phyloP scores from a whole-genome alignment of 1,284 basidiomycete species.

The Trametes versicolor region DNA sequence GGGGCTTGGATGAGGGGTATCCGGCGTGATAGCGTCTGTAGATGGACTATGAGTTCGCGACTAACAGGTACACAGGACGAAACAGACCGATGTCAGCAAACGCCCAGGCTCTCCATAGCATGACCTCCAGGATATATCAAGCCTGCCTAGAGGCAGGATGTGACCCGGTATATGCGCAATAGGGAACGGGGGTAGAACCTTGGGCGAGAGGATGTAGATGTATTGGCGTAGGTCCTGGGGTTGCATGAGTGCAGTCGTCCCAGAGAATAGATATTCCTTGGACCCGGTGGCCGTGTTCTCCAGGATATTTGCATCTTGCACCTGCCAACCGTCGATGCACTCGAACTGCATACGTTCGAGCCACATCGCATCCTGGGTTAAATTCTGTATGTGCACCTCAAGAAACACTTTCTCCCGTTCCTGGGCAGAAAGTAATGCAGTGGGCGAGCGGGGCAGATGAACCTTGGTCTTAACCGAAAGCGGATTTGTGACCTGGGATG shows the following conservation, averaged over 20 bases:
- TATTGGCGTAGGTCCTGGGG: constrained; percentile 87
- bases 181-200: constrained; percentile 56
- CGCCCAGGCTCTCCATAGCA: constrained; percentile 84
- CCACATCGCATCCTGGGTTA: constrained; percentile 78
- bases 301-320: constrained; percentile 60
- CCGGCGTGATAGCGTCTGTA: constrained; percentile 74
- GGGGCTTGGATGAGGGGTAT: constrained; percentile 61
- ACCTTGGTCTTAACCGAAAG: constrained; percentile 92
- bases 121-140: constrained; percentile 87
- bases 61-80: neutral
- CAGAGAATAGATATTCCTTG: constrained; percentile 61
- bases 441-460: constrained; percentile 76
- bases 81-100: constrained; percentile 75
- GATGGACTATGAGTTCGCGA: neutral
- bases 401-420: constrained; percentile 86
- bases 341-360: constrained; percentile 83
- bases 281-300: constrained; percentile 39
- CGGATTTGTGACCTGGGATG: constrained; percentile 68
- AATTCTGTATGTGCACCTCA: constrained; percentile 89
- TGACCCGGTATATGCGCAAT: constrained; percentile 68
- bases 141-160: constrained; percentile 78
- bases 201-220: constrained; percentile 80
- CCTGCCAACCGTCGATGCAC: constrained; percentile 75
- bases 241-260: constrained; percentile 73
- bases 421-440: constrained; percentile 64